Evolutionary conservation across 257 asterid species (phyloP), one percentile per base, ranked within the genome.

Genomic region (Capsicum chinense): DNA sequence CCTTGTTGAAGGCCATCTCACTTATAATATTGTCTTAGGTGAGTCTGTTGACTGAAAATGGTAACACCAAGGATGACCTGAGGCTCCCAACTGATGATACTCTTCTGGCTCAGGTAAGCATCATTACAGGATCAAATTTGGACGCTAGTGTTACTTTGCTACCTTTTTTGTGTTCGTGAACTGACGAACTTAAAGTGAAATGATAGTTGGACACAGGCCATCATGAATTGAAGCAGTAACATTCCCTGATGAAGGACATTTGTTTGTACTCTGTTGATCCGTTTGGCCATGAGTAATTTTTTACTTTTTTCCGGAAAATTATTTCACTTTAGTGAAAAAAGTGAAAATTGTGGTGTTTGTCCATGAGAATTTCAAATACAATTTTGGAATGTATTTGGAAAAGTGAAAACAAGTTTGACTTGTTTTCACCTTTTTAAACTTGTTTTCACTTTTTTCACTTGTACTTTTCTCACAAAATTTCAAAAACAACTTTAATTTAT

Each of bases 31-130:
- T 37, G 16, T 71, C 68, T 48, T 59, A 85, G 89, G 89, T 88
- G 86, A 88, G 90, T 84, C 62, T 88, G 74, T 87, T 88, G 87
- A 88, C 89, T 57, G 90, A 88, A 21, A 89, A 64, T 83, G 91
- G 91, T 62, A 84, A 81, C 85, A 89, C 90, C 83, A 89, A 89
- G 83, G 91, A 89, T 85, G 91, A 89, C 48, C 79, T 89, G 48
- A 87, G 87, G 86, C 90, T 89, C 19, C 91, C 91, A 26, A 87
- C 87, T 70, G 91, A 89, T 44, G 90, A 89, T 48, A 69, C 19
- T 47, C 90, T 89, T 48, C 91, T 89, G 6, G 6, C 84, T 50
- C 90, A 74, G 91, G 91, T 89, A 59, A 56, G 15, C 52, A 21
- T 78, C 19, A 57, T 11, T 52, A 26, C 48, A 7, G 48, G 26